phyloP scores from a whole-genome alignment of 2,329 filamentous ascomycete species.

The Microdochium nivale region DNA sequence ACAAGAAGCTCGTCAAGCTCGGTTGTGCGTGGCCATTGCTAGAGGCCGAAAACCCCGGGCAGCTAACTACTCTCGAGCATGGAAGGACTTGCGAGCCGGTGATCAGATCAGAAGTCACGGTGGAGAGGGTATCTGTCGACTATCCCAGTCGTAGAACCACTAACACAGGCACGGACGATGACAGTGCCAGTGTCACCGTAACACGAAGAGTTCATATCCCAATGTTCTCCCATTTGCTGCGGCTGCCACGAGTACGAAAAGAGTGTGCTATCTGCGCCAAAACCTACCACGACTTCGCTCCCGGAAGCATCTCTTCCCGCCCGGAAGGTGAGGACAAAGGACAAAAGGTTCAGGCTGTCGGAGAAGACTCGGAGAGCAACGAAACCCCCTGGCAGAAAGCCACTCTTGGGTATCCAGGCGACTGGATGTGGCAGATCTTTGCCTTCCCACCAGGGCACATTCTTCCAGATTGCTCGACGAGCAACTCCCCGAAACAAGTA shows the following conservation, averaged over 20 bases:
- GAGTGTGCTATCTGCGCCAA: slow-evolving; percentile 6
- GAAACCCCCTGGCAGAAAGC: slow-evolving; percentile 1
- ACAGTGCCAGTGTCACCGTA: not conserved
- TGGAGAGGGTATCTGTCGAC: no score
- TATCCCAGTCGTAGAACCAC: not conserved
- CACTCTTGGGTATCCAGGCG: slow-evolving; percentile 4
- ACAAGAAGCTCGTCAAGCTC: slow-evolving; percentile 4
- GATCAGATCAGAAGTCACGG: no score
- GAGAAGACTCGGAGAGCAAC: not conserved
- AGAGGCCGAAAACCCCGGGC: not conserved
- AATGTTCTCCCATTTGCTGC: slow-evolving; percentile 4
- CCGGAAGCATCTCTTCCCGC: not conserved
- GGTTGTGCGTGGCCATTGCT: slow-evolving; percentile 4
- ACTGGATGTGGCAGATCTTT: slow-evolving; percentile 9
- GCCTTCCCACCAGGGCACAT: slow-evolving; percentile 5
- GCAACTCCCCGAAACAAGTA: slow-evolving; percentile 1
- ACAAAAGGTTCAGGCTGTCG: no score
- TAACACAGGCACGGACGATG: slow-evolving; percentile 1
- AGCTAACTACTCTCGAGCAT: not conserved
- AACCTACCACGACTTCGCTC: slow-evolving; percentile 3
- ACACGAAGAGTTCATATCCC: not conserved
- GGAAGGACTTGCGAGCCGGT: no score
- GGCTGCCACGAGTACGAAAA: not conserved
- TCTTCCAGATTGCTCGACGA: slow-evolving; percentile 4
- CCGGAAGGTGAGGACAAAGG: not conserved